phyloP scores from a whole-genome alignment of 2,329 filamentous ascomycete species.

The Diaporthe vexans region DNA sequence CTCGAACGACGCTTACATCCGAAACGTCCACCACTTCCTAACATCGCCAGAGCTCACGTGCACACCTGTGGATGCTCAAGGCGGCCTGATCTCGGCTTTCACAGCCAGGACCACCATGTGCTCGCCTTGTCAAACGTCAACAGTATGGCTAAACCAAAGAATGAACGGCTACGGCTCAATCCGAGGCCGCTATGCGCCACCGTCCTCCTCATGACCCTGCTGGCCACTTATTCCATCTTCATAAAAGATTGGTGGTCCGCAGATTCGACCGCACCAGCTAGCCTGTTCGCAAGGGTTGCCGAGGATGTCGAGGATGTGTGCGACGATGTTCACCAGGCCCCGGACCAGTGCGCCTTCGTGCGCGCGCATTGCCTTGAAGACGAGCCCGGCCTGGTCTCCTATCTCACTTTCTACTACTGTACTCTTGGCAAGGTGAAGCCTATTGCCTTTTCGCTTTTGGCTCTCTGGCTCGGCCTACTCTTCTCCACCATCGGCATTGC shows the following conservation, averaged over 20 bases:
- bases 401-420: conserved; percentile 94
- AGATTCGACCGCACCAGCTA: conserved; percentile 9
- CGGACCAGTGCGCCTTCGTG: conserved; percentile 90
- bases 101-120: conserved; percentile 36
- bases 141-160: conserved; percentile 47
- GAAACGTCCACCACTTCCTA: background rate
- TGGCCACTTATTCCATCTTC: conserved; percentile 62
- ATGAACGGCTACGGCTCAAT: conserved; percentile 55
- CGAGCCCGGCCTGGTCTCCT: conserved; percentile 89
- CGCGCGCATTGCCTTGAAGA: conserved; percentile 86
- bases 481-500: conserved; percentile 98
- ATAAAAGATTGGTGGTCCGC: conserved; percentile 32
- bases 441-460: conserved; percentile 83
- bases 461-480: conserved; percentile 87
- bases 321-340: conserved; percentile 80
- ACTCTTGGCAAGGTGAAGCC: conserved; percentile 76
- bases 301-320: conserved; percentile 69
- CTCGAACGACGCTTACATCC: conserved; percentile 2
- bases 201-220: conserved; percentile 60
- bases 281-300: conserved; percentile 45
- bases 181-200: conserved; percentile 65
- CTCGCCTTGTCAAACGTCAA: conserved; percentile 22
- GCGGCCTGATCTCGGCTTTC: background rate
- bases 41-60: conserved; percentile 9
- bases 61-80: conserved; percentile 6